These are phyloP conservation scores for Psilocybe sp. DNA, from an alignment of 768 basidiomycete species.

Conservation along the genomic window DNA sequence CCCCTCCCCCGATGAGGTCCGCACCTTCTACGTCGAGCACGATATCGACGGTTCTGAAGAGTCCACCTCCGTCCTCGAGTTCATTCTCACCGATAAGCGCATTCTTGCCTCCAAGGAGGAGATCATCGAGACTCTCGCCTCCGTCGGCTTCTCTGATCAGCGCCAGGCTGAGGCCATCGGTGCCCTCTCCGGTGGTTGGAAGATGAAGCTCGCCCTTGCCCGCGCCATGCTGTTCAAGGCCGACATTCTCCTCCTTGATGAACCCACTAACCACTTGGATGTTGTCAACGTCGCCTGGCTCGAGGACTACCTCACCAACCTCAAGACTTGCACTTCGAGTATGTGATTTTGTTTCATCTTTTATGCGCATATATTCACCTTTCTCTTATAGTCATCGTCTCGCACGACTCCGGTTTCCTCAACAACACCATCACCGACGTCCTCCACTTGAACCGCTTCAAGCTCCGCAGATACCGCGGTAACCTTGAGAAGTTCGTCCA, in stretches of 20 bases:
- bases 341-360: slow-evolving; percentile 27
- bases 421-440: slow-evolving; percentile 99
- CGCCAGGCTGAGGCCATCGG: slow-evolving; percentile 86
- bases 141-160: slow-evolving; percentile 89
- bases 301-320: slow-evolving; percentile 85
- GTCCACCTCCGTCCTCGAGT: slow-evolving; percentile 85
- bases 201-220: slow-evolving; percentile 98
- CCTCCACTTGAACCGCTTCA: slow-evolving; percentile 98
- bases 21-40: slow-evolving; percentile 99
- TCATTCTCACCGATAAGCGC: slow-evolving; percentile 84
- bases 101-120: slow-evolving; percentile 69
- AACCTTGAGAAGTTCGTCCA: slow-evolving; percentile 95
- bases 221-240: slow-evolving; percentile 98
- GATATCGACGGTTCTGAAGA: slow-evolving; percentile 96
- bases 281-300: slow-evolving; percentile 98
- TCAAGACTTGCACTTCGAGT: slow-evolving; percentile 92
- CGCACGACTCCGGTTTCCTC: slow-evolving; percentile 95
- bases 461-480: slow-evolving; percentile 91
- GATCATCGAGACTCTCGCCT: slow-evolving; percentile 74
- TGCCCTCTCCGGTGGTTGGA: slow-evolving; percentile 96
- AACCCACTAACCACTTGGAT: slow-evolving; percentile 96
- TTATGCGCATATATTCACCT: slow-evolving; percentile 2
- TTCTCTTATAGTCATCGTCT: slow-evolving; percentile 75
- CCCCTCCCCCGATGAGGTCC: slow-evolving; percentile 95
- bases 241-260: slow-evolving; percentile 93